phyloP scores from a whole-genome alignment of 2,329 filamentous ascomycete genomes.

The Phialemoniopsis sp. region DNA sequence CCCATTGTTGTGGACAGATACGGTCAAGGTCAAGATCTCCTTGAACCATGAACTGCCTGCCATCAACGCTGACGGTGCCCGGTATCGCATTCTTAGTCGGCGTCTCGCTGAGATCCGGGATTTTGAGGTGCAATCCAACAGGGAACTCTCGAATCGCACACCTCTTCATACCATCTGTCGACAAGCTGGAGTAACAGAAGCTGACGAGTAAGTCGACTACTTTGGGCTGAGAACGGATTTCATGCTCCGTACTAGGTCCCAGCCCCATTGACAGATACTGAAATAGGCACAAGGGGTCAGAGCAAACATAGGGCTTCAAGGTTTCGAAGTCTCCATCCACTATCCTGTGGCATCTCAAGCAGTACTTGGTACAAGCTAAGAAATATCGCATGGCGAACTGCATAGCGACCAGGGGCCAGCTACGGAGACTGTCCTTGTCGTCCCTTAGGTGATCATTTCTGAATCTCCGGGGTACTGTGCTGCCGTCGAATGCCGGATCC shows the following conservation, averaged over 20 bases:
- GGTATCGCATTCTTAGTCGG: too few relatives aligned
- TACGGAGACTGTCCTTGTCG: slow-evolving; percentile 24
- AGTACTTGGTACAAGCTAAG: slow-evolving; percentile 79
- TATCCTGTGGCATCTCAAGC: slow-evolving; percentile 75
- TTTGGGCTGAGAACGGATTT: slow-evolving; percentile 72
- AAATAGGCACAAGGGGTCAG: slow-evolving; percentile 70
- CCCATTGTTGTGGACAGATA: slow-evolving; percentile 4
- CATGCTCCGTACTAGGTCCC: slow-evolving; percentile 80
- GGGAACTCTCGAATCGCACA: slow-evolving; percentile 39
- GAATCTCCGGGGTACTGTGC: slow-evolving; percentile 11
- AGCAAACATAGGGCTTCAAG: slow-evolving; percentile 77
- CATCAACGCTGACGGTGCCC: neutral
- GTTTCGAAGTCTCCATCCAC: slow-evolving; percentile 62
- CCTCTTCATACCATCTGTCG: slow-evolving; percentile 3
- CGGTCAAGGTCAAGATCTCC: neutral
- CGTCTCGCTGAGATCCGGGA: slow-evolving; percentile 12
- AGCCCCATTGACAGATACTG: slow-evolving; percentile 87
- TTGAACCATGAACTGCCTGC: neutral
- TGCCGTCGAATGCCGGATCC: slow-evolving; percentile 3
- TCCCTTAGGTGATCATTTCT: slow-evolving; percentile 20
- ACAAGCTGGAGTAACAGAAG: slow-evolving; percentile 65
- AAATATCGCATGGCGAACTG: slow-evolving; percentile 77
- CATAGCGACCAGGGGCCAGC: slow-evolving; percentile 56
- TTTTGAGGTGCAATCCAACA: slow-evolving; percentile 31
- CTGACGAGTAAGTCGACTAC: slow-evolving; percentile 82